Evolutionary conservation across 2,329 filamentous ascomycete species (phyloP), one percentile per base, ranked within the genome.

Genomic region (Neofusicoccum kwambonambiense): DNA sequence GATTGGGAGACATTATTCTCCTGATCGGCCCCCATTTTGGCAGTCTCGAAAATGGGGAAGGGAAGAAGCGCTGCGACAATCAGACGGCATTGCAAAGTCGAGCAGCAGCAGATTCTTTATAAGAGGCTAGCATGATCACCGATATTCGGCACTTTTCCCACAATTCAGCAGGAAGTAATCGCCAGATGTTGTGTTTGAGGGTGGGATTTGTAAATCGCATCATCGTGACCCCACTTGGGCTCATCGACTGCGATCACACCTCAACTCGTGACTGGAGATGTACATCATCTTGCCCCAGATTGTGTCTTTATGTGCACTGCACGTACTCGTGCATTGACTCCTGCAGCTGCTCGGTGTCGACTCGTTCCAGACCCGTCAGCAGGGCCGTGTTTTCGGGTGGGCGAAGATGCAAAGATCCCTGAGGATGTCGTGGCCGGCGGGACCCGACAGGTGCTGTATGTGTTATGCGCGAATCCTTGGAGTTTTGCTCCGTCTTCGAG

Each of bases 171-270:
- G 3, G 37, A 56, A 49, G 11, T 3, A 13, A 4, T 41, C n/a
- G 51, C 41, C 51, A 9, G 22, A 27, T 19, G 51, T 41, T 56
- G 19, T 39, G 34, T 13, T 52, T 19, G 8, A 52, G 27, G 4
- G 51, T 42, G 35, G 51, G 37, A 56, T 56, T 27, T 27, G 27
- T 13, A 35, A 22, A 56, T 56, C 52, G 35, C 52, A 56, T 56
- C 54, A 58, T 58, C 39, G 17, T 27, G 39, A 45, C 52, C 35
- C 52, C 52, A 37, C 54, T 58, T 58, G 54, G 39, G 39, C 54
- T 34, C 54, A 56, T 56, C 52, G 52, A 56, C 9, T 27, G 41
- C n/a, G n/a, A 45, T 12, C 39, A 19, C 54, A 45, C 39, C 8
- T 42, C 4, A 50, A 50, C 47, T n/a, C 27, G 13, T 50, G 47